Conservation (phyloP, 371 early-diverging fungal species). For the Rhizopus arrhizus region DNA sequence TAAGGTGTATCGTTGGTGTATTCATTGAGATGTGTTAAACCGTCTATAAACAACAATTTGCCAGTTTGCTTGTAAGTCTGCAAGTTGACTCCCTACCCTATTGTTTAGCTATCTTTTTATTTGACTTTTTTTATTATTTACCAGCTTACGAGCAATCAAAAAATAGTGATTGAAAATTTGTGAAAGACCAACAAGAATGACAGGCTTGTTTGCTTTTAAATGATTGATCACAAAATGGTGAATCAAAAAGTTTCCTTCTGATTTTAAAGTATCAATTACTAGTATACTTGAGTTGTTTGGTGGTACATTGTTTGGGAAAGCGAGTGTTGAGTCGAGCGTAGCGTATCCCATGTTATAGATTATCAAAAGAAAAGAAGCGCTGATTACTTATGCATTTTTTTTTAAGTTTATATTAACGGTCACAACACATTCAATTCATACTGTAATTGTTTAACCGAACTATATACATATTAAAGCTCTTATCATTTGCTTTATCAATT, state of each 20-base stretch:
- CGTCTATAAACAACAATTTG: conserved; percentile 64
- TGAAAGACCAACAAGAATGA: conserved; percentile 66
- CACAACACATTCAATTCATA: too few species aligned
- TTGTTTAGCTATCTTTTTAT: neutral
- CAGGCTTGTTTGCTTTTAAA: conserved; percentile 58
- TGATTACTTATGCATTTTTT: too few species aligned
- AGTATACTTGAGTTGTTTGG: conserved; percentile 56
- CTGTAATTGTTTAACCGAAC: too few species aligned
- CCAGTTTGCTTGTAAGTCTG: conserved; percentile 55
- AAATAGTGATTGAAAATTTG: conserved; percentile 72
- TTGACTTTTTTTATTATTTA: conserved; percentile 26
- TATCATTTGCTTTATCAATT: too few species aligned
- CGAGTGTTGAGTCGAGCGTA: conserved; percentile 51
- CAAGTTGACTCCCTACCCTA: conserved; percentile 63
- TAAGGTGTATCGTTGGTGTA: conserved; percentile 46
- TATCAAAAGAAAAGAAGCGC: neutral
- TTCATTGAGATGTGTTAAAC: conserved; percentile 60
- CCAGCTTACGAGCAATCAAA: conserved; percentile 69
- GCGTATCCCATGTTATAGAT: conserved; percentile 52
- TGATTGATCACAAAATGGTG: conserved; percentile 74
- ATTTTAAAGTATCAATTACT: conserved; percentile 66
- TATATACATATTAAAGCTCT: too few species aligned
- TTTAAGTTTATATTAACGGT: too few species aligned
- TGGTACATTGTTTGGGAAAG: conserved; percentile 50
- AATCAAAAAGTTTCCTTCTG: conserved; percentile 69